phyloP scores from a whole-genome alignment of 352 stramenopile genomes.

The Elongisporangium prolatum region DNA sequence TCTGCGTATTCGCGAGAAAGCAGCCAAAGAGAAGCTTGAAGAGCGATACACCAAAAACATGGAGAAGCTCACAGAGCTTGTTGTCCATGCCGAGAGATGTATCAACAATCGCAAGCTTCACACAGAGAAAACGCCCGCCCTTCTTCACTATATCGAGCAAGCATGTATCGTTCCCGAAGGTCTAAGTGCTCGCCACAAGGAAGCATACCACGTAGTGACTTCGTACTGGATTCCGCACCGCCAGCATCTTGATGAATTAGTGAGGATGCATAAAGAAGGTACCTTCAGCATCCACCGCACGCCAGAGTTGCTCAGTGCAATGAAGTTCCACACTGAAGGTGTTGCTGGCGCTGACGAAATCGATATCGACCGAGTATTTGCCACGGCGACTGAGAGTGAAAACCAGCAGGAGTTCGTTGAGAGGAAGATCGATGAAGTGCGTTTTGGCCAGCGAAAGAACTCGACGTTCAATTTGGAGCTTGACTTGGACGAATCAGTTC shows the following conservation, averaged over 20 bases:
- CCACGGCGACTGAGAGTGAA: conserved; percentile 16
- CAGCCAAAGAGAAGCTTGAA: conserved; percentile 35
- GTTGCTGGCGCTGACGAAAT: conserved; percentile 40
- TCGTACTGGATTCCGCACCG: conserved; percentile 52
- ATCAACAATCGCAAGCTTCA: conserved; percentile 79
- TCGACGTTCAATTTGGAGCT: conserved; percentile 30
- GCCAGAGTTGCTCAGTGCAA: conserved; percentile 52
- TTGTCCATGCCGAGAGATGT: conserved; percentile 47
- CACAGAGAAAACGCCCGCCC: conserved; percentile 49
- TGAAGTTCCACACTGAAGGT: conserved; percentile 68
- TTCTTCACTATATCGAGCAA: conserved; percentile 63
- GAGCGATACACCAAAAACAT: conserved; percentile 35
- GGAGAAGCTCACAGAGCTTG: conserved; percentile 43
- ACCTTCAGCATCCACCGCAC: conserved; percentile 78
- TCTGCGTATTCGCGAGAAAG: conserved; percentile 34
- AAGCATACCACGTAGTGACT: conserved; percentile 67
- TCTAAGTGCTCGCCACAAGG: conserved; percentile 30
- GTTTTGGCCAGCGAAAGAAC: conserved; percentile 49
- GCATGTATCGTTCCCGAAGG: conserved; percentile 51
- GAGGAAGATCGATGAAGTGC: conserved; percentile 59
- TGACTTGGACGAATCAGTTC: conserved; percentile 11
- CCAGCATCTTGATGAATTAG: conserved; percentile 48
- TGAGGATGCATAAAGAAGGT: conserved; percentile 72
- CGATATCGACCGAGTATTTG: conserved; percentile 31
- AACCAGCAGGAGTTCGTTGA: conserved; percentile 35